Percentiles rank a stretch among this genome's conserved stretches.
phyloP scores from a whole-genome alignment of 2,329 filamentous ascomycete genomes.

The Talaromyces sp. region DNA sequence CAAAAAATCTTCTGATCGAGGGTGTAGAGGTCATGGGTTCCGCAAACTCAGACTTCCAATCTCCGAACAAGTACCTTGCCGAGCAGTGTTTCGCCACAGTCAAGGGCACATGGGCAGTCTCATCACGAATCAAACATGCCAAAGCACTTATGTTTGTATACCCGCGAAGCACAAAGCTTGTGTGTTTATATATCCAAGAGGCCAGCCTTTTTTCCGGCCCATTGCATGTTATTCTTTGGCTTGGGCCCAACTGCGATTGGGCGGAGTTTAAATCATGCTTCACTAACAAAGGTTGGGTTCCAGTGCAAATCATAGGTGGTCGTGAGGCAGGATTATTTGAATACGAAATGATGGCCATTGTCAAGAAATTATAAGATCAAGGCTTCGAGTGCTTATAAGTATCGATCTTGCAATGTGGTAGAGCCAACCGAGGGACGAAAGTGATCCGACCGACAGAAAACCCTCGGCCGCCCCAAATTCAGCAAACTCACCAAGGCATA shows the following conservation, averaged over 20 bases:
- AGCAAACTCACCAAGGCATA: not conserved
- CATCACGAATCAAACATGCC: not conserved
- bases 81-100: conserved; percentile 3
- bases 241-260: conserved; percentile 20
- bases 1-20: not conserved
- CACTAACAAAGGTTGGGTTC: conserved; percentile 17
- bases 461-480: not conserved
- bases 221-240: conserved; percentile 1
- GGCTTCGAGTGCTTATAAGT: not conserved
- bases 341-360: conserved; percentile 6
- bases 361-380: not conserved
- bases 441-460: not conserved
- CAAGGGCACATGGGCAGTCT: conserved; percentile 3
- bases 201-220: not conserved
- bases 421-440: not conserved
- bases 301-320: not conserved
- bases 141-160: conserved; percentile 7
- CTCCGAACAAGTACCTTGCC: not conserved
- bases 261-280: conserved; percentile 22
- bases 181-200: not conserved
- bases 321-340: not conserved
- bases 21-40: not conserved
- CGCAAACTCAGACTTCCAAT: not conserved
- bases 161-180: not conserved
- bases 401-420: not conserved